Evolutionary conservation across 148 eudicot genomes (phyloP).

Genomic region (Rhododendron simsii): DNA sequence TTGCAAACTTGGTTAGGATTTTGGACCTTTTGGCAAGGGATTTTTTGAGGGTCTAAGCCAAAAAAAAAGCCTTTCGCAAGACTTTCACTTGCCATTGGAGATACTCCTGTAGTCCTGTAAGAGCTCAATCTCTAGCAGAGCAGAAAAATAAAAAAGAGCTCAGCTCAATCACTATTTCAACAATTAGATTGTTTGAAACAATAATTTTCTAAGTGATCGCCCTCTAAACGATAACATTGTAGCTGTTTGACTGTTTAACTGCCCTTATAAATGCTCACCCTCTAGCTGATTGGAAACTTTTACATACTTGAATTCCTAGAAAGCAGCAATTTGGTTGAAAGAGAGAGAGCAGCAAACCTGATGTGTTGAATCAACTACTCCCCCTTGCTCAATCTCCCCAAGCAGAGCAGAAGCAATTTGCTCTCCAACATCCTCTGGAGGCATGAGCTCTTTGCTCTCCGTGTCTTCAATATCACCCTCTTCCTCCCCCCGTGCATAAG

Average conservation of each 20-base stretch:
- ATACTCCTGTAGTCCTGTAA: background rate
- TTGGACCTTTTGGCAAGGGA: background rate
- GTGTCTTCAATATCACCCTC: slow-evolving; percentile 45
- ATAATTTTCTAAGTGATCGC: background rate
- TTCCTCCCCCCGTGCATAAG: slow-evolving; percentile 44
- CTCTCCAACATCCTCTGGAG: slow-evolving; percentile 71
- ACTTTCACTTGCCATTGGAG: background rate
- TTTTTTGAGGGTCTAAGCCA: background rate
- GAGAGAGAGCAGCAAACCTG: slow-evolving; percentile 49
- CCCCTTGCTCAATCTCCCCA: slow-evolving; percentile 83
- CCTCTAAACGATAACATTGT: background rate
- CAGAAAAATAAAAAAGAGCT: no score
- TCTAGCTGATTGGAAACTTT: background rate
- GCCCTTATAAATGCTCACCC: background rate
- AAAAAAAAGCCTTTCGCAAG: background rate
- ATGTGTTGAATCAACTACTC: slow-evolving; percentile 92
- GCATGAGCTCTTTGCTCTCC: slow-evolving; percentile 41
- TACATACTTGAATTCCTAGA: background rate
- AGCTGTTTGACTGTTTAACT: background rate
- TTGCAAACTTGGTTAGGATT: background rate
- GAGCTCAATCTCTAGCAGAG: background rate
- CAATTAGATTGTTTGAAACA: background rate
- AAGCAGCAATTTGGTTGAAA: background rate
- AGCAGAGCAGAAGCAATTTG: slow-evolving; percentile 65
- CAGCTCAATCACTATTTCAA: background rate